Evolutionary conservation across 805 yeast genomes (phyloP).

Genomic region (Zygotorulaspora danielsina): DNA sequence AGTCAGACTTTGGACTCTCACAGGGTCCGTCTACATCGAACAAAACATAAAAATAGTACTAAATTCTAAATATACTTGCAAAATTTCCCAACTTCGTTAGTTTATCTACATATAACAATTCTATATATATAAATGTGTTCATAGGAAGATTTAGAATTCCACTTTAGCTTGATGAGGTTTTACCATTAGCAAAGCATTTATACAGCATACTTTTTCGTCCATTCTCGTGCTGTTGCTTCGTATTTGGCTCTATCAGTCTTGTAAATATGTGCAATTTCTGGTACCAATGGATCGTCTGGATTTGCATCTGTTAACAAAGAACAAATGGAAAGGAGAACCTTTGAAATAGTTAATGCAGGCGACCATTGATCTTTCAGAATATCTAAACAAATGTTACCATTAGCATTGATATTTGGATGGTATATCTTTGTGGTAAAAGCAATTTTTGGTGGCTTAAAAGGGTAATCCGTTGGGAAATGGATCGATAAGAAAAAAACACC

Average conservation of each 20-base stretch:
- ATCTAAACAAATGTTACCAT: constrained; percentile 95
- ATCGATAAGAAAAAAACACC: constrained; percentile 95
- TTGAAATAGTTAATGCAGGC: constrained; percentile 94
- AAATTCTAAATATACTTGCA: no score
- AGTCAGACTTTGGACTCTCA: no score
- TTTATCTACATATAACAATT: background rate
- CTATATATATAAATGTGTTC: constrained; percentile 5
- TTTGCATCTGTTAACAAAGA: constrained; percentile 95
- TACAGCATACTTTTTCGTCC: constrained; percentile 98
- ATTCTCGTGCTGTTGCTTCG: constrained; percentile 95
- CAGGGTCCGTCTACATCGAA: no score
- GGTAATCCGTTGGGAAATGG: constrained; percentile 98
- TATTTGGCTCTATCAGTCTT: constrained; percentile 90
- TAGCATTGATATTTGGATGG: constrained; percentile 94
- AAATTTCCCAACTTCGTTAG: no score
- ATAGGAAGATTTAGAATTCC: constrained; percentile 4
- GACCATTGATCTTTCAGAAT: constrained; percentile 98
- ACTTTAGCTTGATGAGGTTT: background rate
- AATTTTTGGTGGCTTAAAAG: constrained; percentile 96
- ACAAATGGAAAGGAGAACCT: constrained; percentile 90
- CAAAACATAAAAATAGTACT: no score
- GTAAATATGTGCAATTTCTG: constrained; percentile 95
- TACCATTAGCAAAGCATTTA: constrained; percentile 34
- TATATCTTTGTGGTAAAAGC: constrained; percentile 92
- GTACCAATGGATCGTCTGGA: constrained; percentile 98